A percentile compares a stretch with the other conserved stretches of the same genome.
phyloP scores from a whole-genome alignment of 495 filamentous ascomycete genomes.

The Aspergillus campestris region DNA sequence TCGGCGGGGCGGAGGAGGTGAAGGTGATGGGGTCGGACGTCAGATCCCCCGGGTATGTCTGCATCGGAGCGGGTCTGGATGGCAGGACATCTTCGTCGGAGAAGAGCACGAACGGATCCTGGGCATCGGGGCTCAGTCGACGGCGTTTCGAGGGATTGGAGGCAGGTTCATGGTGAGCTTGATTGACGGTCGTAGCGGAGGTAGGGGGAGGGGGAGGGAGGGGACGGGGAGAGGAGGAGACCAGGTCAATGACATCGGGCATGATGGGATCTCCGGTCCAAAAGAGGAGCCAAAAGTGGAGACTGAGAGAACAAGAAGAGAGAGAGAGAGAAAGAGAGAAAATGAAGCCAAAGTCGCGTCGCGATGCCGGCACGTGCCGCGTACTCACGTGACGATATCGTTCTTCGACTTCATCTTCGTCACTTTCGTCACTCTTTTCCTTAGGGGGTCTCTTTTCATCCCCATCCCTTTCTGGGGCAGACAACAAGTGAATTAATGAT shows the following conservation, averaged over 20 bases:
- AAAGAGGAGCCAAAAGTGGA: not conserved
- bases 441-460: not conserved
- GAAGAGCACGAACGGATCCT: constrained; percentile 22
- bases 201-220: constrained; percentile 8
- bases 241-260: constrained; percentile 36
- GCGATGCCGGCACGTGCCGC: constrained; percentile 5
- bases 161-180: constrained; percentile 23
- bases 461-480: too few species aligned
- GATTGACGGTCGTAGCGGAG: constrained; percentile 13
- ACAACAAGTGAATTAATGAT: too few species aligned
- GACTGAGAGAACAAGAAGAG: not conserved
- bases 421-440: too few species aligned
- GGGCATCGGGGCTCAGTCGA: constrained; percentile 25
- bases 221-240: constrained; percentile 32
- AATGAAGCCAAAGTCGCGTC: not conserved
- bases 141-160: constrained; percentile 35
- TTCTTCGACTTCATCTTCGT: not conserved
- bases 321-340: not conserved
- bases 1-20: constrained; percentile 38
- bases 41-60: constrained; percentile 8
- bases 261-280: constrained; percentile 13
- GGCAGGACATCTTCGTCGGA: constrained; percentile 29
- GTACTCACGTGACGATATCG: constrained; percentile 11
- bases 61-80: constrained; percentile 11
- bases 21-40: constrained; percentile 47